phyloP scores from a whole-genome alignment of 2,329 filamentous ascomycete genomes.

The Beauveria asiatica region DNA sequence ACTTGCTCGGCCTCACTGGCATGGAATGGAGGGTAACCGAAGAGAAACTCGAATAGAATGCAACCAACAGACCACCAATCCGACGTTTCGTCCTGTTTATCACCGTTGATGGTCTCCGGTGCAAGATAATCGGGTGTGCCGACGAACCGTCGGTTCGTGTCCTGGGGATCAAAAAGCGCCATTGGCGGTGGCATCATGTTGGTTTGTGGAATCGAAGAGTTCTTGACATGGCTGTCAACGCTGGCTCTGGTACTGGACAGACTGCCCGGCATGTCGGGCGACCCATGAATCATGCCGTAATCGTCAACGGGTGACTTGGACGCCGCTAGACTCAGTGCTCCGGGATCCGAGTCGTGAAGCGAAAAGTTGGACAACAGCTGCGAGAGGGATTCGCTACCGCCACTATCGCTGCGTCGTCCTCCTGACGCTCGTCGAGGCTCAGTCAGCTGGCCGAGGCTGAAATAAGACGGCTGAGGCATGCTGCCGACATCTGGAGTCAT shows the following conservation, averaged over 20 bases:
- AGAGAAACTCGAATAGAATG: constrained; percentile 94
- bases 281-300: constrained; percentile 62
- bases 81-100: constrained; percentile 93
- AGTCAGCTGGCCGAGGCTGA: constrained; percentile 56
- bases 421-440: constrained; percentile 62
- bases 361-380: constrained; percentile 76
- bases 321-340: constrained; percentile 31
- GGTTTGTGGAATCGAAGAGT: constrained; percentile 34
- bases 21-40: constrained; percentile 89
- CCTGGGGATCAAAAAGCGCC: constrained; percentile 91
- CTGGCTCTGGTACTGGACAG: constrained; percentile 22
- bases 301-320: constrained; percentile 61
- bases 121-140: constrained; percentile 96
- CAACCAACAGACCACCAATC: constrained; percentile 99
- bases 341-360: constrained; percentile 51
- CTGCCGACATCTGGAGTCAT: constrained; percentile 65
- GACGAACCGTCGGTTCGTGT: constrained; percentile 86
- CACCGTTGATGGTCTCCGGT: constrained; percentile 90
- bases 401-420: constrained; percentile 83
- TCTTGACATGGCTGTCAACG: constrained; percentile 25
- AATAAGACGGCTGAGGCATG: constrained; percentile 84
- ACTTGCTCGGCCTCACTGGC: constrained; percentile 83
- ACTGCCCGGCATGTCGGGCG: constrained; percentile 61
- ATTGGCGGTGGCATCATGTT: constrained; percentile 83
- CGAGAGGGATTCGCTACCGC: constrained; percentile 75